Evolutionary conservation across 257 asterid genomes (phyloP).

Genomic region (Solanum neorickii): DNA sequence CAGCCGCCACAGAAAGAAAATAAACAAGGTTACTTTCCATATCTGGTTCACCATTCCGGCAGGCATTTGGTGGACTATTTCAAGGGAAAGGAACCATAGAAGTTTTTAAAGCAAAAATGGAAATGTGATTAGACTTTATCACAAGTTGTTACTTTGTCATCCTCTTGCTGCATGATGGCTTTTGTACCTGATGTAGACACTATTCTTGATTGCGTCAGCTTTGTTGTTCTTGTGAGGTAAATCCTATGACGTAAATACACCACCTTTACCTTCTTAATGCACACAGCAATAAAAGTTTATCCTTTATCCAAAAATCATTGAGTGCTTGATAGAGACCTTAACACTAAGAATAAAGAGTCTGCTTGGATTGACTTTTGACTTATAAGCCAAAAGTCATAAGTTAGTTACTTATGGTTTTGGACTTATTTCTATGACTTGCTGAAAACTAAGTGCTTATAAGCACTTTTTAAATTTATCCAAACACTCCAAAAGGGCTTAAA

Average conservation of each 20-base stretch:
- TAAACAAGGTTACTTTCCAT: not conserved
- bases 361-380: not conserved
- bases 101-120: not conserved
- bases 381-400: too few relatives aligned
- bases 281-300: not conserved
- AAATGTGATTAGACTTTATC: not conserved
- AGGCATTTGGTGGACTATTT: not conserved
- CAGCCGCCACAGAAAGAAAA: not conserved
- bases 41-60: not conserved
- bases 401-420: not conserved
- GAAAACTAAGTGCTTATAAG: too few relatives aligned
- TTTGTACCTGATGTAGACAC: not conserved
- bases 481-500: not conserved
- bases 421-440: too few relatives aligned
- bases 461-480: not conserved
- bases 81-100: not conserved
- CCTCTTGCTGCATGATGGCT: not conserved
- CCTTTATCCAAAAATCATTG: not conserved
- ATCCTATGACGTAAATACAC: not conserved
- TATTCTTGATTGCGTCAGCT: not conserved
- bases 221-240: not conserved
- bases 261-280: not conserved
- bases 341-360: not conserved
- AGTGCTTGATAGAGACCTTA: not conserved
- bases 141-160: not conserved